Percentiles rank a stretch among this genome's conserved stretches.
phyloP scores from a whole-genome alignment of 345 rosid genomes.

The Linum tenue region DNA sequence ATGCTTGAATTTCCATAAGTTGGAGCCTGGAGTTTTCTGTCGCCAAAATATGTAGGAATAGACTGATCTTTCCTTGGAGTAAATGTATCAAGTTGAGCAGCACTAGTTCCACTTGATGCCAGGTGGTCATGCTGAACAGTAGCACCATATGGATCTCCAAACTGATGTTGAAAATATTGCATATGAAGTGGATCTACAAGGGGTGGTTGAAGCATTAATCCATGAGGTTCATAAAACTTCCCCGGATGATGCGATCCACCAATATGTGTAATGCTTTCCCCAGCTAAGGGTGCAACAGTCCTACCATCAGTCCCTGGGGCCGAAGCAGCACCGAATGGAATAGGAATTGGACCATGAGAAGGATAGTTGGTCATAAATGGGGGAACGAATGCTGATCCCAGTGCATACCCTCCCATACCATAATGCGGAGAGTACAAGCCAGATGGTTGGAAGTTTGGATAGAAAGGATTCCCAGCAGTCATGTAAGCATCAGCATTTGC shows the following conservation, averaged over 20 bases:
- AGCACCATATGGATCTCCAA: slow-evolving; percentile 17
- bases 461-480: slow-evolving; percentile 17
- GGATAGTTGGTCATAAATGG: slow-evolving; percentile 20
- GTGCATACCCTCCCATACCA: slow-evolving; percentile 14
- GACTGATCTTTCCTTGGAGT: slow-evolving; percentile 5
- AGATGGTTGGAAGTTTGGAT: slow-evolving; percentile 23
- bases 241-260: slow-evolving; percentile 1
- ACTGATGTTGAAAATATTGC: slow-evolving; percentile 19
- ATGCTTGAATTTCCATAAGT: slow-evolving; percentile 12
- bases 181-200: slow-evolving; percentile 18
- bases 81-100: slow-evolving; percentile 10
- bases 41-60: slow-evolving; percentile 6
- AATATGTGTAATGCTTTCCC: slow-evolving; percentile 4
- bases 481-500: slow-evolving; percentile 14
- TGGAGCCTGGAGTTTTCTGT: slow-evolving; percentile 12
- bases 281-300: slow-evolving; percentile 15
- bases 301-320: slow-evolving; percentile 14
- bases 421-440: slow-evolving; percentile 20
- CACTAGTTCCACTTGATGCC: slow-evolving; percentile 5
- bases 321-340: slow-evolving; percentile 16
- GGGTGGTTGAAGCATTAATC: slow-evolving; percentile 17
- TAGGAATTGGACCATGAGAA: slow-evolving; percentile 15
- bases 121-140: slow-evolving; percentile 12
- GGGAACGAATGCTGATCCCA: slow-evolving; percentile 18
- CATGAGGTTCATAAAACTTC: slow-evolving; percentile 8